phyloP scores from a whole-genome alignment of 2,329 filamentous ascomycete genomes.

The Colletotrichum siamense region DNA sequence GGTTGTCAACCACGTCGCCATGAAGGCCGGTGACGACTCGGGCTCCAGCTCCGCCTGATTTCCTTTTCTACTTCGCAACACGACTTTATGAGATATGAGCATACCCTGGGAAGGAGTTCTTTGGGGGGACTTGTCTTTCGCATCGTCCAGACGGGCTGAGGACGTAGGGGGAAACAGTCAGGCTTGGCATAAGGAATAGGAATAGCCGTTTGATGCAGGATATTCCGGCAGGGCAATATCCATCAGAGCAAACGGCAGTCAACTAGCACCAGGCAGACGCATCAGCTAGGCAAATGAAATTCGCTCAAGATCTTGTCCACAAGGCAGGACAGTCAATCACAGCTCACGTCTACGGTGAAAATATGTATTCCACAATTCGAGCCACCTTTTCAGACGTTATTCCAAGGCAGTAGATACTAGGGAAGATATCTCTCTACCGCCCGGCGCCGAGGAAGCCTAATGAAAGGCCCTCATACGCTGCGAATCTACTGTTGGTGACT shows the following conservation, averaged over 20 bases:
- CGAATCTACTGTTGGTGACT: slow-evolving; percentile 25
- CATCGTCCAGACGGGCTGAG: not conserved
- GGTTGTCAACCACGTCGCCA: not conserved
- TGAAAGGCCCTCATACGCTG: slow-evolving; percentile 53
- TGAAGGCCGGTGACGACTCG: not conserved
- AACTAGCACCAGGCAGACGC: not conserved
- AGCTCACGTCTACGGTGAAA: not conserved
- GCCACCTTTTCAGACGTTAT: slow-evolving; percentile 78
- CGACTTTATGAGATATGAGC: not conserved
- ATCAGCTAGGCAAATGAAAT: not conserved
- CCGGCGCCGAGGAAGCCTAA: slow-evolving; percentile 58
- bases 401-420: slow-evolving; percentile 92
- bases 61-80: not conserved
- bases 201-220: not conserved
- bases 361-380: slow-evolving; percentile 81
- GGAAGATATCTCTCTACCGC: slow-evolving; percentile 67
- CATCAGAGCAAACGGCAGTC: not conserved
- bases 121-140: not conserved
- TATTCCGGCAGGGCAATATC: not conserved
- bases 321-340: not conserved
- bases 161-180: not conserved
- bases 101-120: not conserved
- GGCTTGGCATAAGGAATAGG: not conserved
- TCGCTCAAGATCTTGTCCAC: not conserved
- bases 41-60: not conserved